These are phyloP conservation scores for Tetradesmus obliquus DNA, from an alignment of 139 green algal genomes.

Conservation along the genomic window DNA sequence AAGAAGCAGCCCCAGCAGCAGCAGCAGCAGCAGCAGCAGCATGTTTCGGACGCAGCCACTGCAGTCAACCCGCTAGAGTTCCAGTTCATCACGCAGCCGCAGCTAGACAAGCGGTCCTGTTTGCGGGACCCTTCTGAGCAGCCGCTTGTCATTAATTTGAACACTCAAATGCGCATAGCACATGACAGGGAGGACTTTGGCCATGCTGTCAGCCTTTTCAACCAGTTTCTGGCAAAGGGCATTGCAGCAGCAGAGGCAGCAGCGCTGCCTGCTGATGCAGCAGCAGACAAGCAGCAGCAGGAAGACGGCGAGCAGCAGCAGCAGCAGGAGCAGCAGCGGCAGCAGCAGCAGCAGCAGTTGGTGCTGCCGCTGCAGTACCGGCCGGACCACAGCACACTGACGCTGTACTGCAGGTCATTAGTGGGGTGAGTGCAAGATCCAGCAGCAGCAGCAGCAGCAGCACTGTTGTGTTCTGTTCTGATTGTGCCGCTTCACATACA, in stretches of 20 bases:
- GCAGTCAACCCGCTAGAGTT: not conserved
- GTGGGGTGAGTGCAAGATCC: not conserved
- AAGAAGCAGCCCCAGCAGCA: not conserved
- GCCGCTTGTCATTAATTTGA: not conserved
- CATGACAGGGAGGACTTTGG: not conserved
- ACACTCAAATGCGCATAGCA: not conserved
- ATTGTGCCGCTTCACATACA: too few relatives aligned
- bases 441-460: conserved; percentile 26
- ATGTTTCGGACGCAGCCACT: not conserved
- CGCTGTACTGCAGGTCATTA: conserved; percentile 3
- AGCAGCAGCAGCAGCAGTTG: not conserved
- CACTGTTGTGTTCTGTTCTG: too few relatives aligned
- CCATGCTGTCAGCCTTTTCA: not conserved
- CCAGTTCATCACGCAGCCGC: not conserved
- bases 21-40: conserved; percentile 13
- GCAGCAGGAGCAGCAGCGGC: conserved; percentile 18
- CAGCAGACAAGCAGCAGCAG: not conserved
- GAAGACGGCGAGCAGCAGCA: not conserved
- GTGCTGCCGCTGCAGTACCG: conserved; percentile 23
- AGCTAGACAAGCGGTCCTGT: not conserved
- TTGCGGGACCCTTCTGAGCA: not conserved
- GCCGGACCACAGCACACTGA: not conserved
- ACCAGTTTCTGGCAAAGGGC: not conserved
- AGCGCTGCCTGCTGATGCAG: not conserved
- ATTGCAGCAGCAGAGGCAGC: conserved; percentile 2